Percentiles rank a stretch among this genome's conserved stretches.
These are phyloP conservation scores for Fusarium albidum DNA, from an alignment of 2,329 filamentous ascomycete genomes.

Conservation along the genomic window DNA sequence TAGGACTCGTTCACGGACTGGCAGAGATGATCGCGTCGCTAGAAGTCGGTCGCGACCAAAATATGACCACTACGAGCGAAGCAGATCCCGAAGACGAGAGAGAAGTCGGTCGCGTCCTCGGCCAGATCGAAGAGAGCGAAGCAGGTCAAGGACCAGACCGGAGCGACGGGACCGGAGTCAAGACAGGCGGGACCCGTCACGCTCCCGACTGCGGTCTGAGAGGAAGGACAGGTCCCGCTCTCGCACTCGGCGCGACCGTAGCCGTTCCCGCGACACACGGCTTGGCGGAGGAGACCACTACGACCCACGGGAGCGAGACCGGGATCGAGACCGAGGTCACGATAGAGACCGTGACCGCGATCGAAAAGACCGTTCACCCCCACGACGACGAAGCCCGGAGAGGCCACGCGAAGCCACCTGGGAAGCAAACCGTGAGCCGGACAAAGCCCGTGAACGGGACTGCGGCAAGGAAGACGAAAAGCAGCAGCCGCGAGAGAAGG, in stretches of 20 bases:
- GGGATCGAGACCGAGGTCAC: conserved; percentile 32
- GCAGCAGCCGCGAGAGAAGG: conserved; percentile 28
- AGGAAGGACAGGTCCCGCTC: conserved; percentile 46
- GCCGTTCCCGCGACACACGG: conserved; percentile 40
- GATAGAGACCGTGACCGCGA: conserved; percentile 43
- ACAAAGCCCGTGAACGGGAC: conserved; percentile 31
- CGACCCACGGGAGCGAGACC: conserved; percentile 45
- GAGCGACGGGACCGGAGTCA: conserved; percentile 42
- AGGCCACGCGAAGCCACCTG: conserved; percentile 35
- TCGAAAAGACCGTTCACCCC: conserved; percentile 36
- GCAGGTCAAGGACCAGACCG: conserved; percentile 38
- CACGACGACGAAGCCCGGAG: conserved; percentile 40
- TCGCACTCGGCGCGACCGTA: conserved; percentile 41
- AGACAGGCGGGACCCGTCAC: conserved; percentile 41
- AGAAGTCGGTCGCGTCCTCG: conserved; percentile 49
- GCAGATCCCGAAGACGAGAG: conserved; percentile 46
- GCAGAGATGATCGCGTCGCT: conserved; percentile 44
- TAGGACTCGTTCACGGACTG: conserved; percentile 50
- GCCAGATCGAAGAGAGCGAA: conserved; percentile 44
- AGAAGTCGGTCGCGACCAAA: conserved; percentile 47
- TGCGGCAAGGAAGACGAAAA: conserved; percentile 26
- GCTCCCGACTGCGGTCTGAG: conserved; percentile 39
- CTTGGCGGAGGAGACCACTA: conserved; percentile 42
- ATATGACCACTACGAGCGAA: conserved; percentile 46
- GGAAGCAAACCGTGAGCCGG: conserved; percentile 33